Evolutionary conservation across 106 monocot species (phyloP), one percentile per base, ranked within the genome.

Genomic region (Allium sativum): DNA sequence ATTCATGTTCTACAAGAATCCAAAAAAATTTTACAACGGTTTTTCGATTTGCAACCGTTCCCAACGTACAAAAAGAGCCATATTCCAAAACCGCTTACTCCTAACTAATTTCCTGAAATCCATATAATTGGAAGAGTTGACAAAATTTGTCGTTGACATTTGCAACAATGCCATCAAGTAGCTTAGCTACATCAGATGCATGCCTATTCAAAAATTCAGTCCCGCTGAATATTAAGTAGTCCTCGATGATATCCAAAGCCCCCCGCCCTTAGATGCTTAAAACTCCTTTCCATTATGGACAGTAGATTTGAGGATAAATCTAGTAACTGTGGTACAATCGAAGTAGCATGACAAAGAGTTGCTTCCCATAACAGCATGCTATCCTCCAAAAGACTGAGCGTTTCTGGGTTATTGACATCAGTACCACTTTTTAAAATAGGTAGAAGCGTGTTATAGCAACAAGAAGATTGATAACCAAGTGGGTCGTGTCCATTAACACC

Each of bases 361-460:
- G 90, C 73, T 78, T 96, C 96, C 96, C 91, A 96, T 53, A 96
- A 78, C 96, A 84, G 70, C 13, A 96, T 61, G 76, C 90, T 87
- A 44, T 96, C 96, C 72, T 96, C 96, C 50, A 96, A 75, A 68
- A 96, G 96, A 68, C 87, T 96, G 43, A 96, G 84, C 67, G 87
- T 77, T 69, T 96, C 87, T 48, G 90, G 96, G 66, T 73, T 72
- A 42, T 91, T 77, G 41, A 87, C 56, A 76, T 96, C 75, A 57
- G 87, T 91, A 40, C 90, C 96, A 65, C 67, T 84, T 77, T 61
- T 79, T 53, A 96, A 72, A 59, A 96, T 90, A 31, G 96, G 96
- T 12, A 96, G 62, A 73, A 96, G 77, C 77, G 87, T 79, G 56
- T 67, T 66, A 82, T 87, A 96, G 64, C 87, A 96, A 69, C 72